A percentile compares a stretch with the other conserved stretches of the same genome.
Evolutionary conservation across 1,284 basidiomycete genomes (phyloP).

Genomic region (Cryptococcus sp.): DNA sequence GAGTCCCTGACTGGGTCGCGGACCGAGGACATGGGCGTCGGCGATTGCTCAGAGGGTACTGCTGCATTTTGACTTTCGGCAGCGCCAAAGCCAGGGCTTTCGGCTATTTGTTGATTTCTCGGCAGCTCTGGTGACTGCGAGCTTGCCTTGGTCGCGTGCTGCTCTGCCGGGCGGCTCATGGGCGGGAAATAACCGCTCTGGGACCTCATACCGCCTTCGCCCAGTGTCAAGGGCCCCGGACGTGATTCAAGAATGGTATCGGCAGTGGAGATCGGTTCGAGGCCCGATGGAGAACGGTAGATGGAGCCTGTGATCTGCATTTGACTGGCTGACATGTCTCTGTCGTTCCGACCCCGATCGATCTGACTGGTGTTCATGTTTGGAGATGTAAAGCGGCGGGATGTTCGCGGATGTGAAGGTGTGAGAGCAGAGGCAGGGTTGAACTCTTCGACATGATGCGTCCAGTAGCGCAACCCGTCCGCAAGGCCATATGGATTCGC

Average conservation of each 20-base stretch:
- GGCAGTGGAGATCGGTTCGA: background rate
- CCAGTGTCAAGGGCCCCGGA: no score
- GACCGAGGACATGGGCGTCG: constrained; percentile 9
- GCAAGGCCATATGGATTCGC: constrained; percentile 63
- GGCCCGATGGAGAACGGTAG: background rate
- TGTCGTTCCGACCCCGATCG: background rate
- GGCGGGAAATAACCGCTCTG: constrained; percentile 21
- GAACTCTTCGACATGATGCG: constrained; percentile 92
- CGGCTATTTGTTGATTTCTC: background rate
- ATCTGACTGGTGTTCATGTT: constrained; percentile 1
- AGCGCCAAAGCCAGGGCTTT: background rate
- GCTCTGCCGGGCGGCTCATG: constrained; percentile 10
- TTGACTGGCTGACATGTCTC: constrained; percentile 8
- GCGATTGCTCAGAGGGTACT: background rate
- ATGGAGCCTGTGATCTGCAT: background rate
- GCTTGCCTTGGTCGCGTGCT: background rate
- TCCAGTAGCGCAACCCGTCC: constrained; percentile 88
- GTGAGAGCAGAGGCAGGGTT: constrained; percentile 55
- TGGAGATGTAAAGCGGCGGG: constrained; percentile 25
- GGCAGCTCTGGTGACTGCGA: constrained; percentile 11
- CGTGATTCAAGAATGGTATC: background rate
- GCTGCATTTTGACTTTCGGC: background rate
- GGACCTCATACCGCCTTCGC: background rate
- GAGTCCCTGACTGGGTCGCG: background rate
- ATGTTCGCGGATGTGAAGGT: constrained; percentile 5